These are phyloP conservation scores for Haberlea rhodopensis DNA, from an alignment of 257 asterid genomes.

Conservation along the genomic window DNA sequence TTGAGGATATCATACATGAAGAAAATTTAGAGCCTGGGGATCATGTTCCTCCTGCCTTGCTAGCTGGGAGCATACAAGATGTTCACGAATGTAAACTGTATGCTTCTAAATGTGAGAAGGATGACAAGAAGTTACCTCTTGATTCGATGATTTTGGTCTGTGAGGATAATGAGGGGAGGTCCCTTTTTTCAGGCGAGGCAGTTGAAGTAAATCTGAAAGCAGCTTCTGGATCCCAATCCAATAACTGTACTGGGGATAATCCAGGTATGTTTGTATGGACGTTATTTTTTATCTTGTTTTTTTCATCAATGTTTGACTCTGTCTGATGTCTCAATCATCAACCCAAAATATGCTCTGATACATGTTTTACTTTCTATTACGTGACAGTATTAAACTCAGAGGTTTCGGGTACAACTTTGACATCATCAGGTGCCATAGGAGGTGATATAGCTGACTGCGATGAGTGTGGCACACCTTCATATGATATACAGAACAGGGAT, in stretches of 20 bases:
- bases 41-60: conserved; percentile 28
- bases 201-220: conserved; percentile 32
- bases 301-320: conserved; percentile 15
- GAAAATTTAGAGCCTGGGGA: conserved; percentile 36
- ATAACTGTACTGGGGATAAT: conserved; percentile 24
- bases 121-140: conserved; percentile 29
- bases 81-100: conserved; percentile 29
- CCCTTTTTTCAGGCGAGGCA: conserved; percentile 29
- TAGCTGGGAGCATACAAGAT: conserved; percentile 39
- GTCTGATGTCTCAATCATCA: conserved; percentile 14
- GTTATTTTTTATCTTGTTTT: not conserved
- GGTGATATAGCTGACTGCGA: conserved; percentile 26
- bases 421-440: conserved; percentile 31
- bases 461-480: conserved; percentile 27
- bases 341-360: conserved; percentile 20
- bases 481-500: conserved; percentile 30
- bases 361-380: conserved; percentile 23
- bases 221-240: conserved; percentile 36
- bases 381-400: conserved; percentile 48
- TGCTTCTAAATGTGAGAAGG: conserved; percentile 35
- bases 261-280: conserved; percentile 35
- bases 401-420: conserved; percentile 35
- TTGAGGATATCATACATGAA: conserved; percentile 30
- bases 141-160: conserved; percentile 30
- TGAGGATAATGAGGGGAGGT: conserved; percentile 33